These are phyloP conservation scores for Priceomyces castillae DNA, from an alignment of 805 yeast species.

Conservation along the genomic window DNA sequence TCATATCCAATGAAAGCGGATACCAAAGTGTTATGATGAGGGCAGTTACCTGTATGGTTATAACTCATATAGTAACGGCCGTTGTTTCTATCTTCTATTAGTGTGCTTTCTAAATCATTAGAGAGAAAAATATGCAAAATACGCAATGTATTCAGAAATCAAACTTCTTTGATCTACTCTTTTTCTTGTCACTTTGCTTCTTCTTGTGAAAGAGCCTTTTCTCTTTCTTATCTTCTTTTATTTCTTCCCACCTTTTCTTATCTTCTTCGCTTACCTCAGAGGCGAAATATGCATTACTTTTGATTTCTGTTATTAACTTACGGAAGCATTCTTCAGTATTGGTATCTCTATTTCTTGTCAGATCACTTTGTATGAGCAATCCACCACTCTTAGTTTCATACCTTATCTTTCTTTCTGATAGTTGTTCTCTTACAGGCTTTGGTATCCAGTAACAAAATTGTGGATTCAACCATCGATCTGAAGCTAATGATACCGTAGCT, in stretches of 20 bases:
- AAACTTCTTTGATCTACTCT: constrained; percentile 32
- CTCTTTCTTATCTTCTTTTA: constrained; percentile 30
- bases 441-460: constrained; percentile 58
- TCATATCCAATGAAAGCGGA: no score
- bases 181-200: constrained; percentile 38
- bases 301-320: constrained; percentile 57
- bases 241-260: constrained; percentile 49
- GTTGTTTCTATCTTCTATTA: no score
- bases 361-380: constrained; percentile 59
- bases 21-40: no score
- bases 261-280: constrained; percentile 48
- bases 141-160: constrained; percentile 14
- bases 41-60: no score
- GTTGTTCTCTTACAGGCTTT: constrained; percentile 40
- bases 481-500: constrained; percentile 54
- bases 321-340: constrained; percentile 58
- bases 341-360: constrained; percentile 53
- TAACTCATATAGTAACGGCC: no score
- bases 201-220: constrained; percentile 33
- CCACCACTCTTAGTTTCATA: constrained; percentile 56
- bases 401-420: constrained; percentile 39
- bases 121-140: no score
- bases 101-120: no score
- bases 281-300: constrained; percentile 43
- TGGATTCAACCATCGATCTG: constrained; percentile 43